Percentiles rank a stretch among this genome's conserved stretches.
phyloP scores from a whole-genome alignment of 352 stramenopile species.

The Phytopythium oedochilum region DNA sequence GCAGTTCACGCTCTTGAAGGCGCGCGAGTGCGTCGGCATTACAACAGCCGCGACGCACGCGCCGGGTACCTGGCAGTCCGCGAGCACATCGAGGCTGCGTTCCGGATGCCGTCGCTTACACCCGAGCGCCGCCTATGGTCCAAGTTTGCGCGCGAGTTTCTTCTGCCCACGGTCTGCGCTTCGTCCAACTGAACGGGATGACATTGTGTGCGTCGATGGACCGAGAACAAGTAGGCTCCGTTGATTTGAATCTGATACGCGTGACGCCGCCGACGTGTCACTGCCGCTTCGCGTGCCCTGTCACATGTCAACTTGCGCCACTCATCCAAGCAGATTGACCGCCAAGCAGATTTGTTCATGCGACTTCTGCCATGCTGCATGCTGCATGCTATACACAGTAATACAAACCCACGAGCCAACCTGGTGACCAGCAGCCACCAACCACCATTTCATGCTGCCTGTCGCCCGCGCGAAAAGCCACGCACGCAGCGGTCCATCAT shows the following conservation, averaged over 20 bases:
- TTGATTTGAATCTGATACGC: not conserved
- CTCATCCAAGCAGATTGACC: not conserved
- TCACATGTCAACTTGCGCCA: not conserved
- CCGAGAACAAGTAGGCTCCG: no score
- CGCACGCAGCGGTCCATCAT: not conserved
- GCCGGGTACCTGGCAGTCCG: slow-evolving; percentile 49
- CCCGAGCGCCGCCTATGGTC: slow-evolving; percentile 42
- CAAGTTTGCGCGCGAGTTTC: slow-evolving; percentile 45
- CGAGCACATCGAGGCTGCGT: slow-evolving; percentile 60
- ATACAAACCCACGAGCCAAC: no score
- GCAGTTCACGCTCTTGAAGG: slow-evolving; percentile 42
- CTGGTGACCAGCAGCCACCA: no score
- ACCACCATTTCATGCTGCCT: not conserved
- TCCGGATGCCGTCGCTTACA: slow-evolving; percentile 56
- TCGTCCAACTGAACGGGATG: slow-evolving; percentile 39
- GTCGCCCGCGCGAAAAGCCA: not conserved
- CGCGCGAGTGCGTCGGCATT: slow-evolving; percentile 55
- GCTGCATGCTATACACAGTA: no score
- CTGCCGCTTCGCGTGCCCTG: not conserved
- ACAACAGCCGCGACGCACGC: slow-evolving; percentile 28
- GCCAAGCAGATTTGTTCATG: no score
- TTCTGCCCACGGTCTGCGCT: slow-evolving; percentile 49
- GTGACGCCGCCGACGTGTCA: not conserved
- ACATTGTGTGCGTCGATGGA: not conserved
- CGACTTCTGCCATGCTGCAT: no score